Percentiles rank a stretch among this genome's conserved stretches.
phyloP scores from a whole-genome alignment of 1,284 basidiomycete species.

The Earliella scabrosa region DNA sequence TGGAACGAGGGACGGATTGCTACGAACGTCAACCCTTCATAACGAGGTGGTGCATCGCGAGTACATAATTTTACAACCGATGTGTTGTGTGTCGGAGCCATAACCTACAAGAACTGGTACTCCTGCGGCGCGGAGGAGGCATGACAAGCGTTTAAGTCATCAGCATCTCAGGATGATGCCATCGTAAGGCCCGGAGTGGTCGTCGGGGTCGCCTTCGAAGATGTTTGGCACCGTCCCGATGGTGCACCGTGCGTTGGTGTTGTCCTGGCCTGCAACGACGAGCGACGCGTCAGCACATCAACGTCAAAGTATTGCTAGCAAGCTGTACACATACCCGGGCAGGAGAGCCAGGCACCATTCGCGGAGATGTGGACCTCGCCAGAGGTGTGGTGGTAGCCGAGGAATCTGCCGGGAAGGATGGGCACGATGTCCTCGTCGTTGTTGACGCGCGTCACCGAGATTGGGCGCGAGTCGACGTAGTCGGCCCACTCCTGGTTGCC shows the following conservation, averaged over 20 bases:
- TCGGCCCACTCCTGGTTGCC: slow-evolving; percentile 63
- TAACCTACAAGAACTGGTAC: no score
- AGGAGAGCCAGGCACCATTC: slow-evolving; percentile 49
- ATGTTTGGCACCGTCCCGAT: slow-evolving; percentile 57
- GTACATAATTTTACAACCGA: no score
- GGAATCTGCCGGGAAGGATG: slow-evolving; percentile 37
- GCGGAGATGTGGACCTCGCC: slow-evolving; percentile 66
- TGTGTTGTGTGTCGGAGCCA: no score
- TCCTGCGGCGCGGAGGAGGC: no score
- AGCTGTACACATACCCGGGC: background rate
- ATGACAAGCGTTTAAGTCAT: no score
- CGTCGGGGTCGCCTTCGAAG: slow-evolving; percentile 41
- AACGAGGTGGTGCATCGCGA: no score
- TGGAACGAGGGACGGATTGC: no score
- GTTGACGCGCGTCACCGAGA: slow-evolving; percentile 35
- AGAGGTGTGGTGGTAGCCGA: slow-evolving; percentile 59
- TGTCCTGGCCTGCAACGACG: slow-evolving; percentile 52
- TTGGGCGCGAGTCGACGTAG: slow-evolving; percentile 52
- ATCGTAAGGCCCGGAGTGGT: slow-evolving; percentile 66
- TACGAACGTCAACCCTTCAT: no score
- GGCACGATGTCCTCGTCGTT: slow-evolving; percentile 37
- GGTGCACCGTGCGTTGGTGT: slow-evolving; percentile 51
- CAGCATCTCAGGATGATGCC: no score
- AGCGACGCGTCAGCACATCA: background rate
- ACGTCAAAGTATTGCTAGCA: background rate